Evolutionary conservation across 768 basidiomycete species (phyloP).

Genomic region (Gyrodon lividus): DNA sequence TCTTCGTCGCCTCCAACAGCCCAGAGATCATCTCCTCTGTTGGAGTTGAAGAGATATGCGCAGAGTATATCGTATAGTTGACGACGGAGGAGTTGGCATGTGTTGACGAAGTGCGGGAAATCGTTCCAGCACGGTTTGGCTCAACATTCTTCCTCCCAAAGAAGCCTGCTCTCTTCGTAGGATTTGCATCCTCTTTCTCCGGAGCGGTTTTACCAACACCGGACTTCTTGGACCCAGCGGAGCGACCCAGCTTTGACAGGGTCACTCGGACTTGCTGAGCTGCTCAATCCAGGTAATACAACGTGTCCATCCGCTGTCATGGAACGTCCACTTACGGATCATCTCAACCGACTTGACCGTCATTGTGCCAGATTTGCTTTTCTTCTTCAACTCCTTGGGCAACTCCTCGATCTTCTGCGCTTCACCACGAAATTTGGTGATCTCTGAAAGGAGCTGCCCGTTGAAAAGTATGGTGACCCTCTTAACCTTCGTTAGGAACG

Average conservation of each 20-base stretch:
- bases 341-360: slow-evolving; percentile 35
- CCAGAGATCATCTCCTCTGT: slow-evolving; percentile 63
- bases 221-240: slow-evolving; percentile 57
- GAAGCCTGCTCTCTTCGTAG: slow-evolving; percentile 2
- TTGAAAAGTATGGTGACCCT: slow-evolving; percentile 7
- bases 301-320: background rate
- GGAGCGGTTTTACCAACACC: slow-evolving; percentile 24
- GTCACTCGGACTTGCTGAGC: slow-evolving; percentile 76
- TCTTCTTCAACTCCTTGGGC: background rate
- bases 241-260: slow-evolving; percentile 72
- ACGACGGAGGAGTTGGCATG: background rate
- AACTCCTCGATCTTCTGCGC: background rate
- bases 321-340: background rate
- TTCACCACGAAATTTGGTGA: background rate
- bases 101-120: background rate
- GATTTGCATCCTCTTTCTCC: background rate
- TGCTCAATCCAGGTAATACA: slow-evolving; percentile 19
- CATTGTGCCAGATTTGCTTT: slow-evolving; percentile 62
- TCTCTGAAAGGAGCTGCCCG: slow-evolving; percentile 3
- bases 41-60: slow-evolving; percentile 50
- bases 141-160: background rate
- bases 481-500: slow-evolving; percentile 46
- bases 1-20: slow-evolving; percentile 84
- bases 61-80: slow-evolving; percentile 17
- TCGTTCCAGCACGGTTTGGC: background rate